Percentiles rank a stretch among this genome's conserved stretches.
Evolutionary conservation across 176 grass and related monocot genomes (phyloP).

Genomic region (Carex kokanica): DNA sequence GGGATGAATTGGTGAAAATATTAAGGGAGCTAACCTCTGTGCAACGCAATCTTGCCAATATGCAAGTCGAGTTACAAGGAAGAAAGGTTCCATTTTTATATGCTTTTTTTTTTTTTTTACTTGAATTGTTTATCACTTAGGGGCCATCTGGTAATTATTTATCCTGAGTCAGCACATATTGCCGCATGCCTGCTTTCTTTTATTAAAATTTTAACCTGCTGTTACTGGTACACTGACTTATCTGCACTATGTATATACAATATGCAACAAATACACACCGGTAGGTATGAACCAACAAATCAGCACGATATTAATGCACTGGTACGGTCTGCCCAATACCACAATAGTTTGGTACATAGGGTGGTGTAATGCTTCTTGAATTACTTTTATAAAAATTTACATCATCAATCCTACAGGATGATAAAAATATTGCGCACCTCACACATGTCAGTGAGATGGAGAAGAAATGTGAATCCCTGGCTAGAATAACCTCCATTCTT

Average conservation of each 20-base stretch:
- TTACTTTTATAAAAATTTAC: constrained; percentile 21
- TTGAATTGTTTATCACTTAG: background rate
- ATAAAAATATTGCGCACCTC: constrained; percentile 95
- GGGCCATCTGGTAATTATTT: constrained; percentile 17
- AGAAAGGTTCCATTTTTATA: constrained; percentile 62
- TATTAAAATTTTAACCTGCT: background rate
- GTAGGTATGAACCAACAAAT: background rate
- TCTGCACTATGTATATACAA: background rate
- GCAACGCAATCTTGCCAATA: constrained; percentile 83
- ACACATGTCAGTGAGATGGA: constrained; percentile 99
- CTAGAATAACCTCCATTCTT: constrained; percentile 93
- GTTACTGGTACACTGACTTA: background rate
- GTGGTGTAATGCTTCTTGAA: background rate
- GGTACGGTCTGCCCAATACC: background rate
- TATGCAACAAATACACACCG: background rate
- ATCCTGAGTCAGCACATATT: background rate
- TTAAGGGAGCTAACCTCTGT: constrained; percentile 79
- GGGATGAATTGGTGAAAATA: constrained; percentile 83
- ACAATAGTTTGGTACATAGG: background rate
- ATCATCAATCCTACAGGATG: constrained; percentile 58
- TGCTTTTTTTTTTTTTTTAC: background rate
- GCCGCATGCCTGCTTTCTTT: constrained; percentile 14
- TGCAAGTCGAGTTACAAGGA: constrained; percentile 96
- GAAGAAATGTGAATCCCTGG: constrained; percentile 93
- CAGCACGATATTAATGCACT: background rate